Conservation (phyloP, 2,329 filamentous ascomycete genomes). For the Stemphylium vesicarium region DNA sequence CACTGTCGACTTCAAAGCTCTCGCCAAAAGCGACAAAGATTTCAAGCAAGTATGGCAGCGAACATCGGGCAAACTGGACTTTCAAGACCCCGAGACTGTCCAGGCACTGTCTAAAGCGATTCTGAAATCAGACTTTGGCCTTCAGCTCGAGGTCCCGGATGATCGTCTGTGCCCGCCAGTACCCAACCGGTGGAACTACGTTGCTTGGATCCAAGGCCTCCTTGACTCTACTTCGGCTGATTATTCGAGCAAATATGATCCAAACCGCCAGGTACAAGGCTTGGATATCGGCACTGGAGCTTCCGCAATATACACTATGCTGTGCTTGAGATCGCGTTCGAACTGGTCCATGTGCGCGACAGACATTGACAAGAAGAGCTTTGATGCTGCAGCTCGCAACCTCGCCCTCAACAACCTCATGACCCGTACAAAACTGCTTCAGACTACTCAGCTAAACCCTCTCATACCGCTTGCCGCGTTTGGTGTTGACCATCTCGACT, state of each 20-base stretch:
- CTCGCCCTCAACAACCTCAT: constrained; percentile 69
- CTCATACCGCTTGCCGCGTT: constrained; percentile 70
- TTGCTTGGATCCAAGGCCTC: constrained; percentile 84
- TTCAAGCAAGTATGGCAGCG: constrained; percentile 61
- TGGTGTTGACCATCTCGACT: constrained; percentile 67
- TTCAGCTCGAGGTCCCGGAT: constrained; percentile 72
- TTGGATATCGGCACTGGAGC: constrained; percentile 91
- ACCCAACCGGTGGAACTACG: constrained; percentile 77
- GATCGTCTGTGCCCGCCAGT: constrained; percentile 89
- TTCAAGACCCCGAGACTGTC: constrained; percentile 76
- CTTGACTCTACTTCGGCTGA: constrained; percentile 70
- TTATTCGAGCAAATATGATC: constrained; percentile 54
- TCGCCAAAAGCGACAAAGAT: constrained; percentile 64
- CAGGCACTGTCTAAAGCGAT: constrained; percentile 80
- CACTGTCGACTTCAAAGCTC: constrained; percentile 65
- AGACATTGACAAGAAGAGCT: constrained; percentile 77
- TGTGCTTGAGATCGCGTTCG: constrained; percentile 72
- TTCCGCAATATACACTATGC: constrained; percentile 87
- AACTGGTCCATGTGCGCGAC: constrained; percentile 63
- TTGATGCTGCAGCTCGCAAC: constrained; percentile 71
- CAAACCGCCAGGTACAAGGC: constrained; percentile 66
- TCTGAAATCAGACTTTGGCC: constrained; percentile 74
- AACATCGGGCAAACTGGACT: constrained; percentile 71
- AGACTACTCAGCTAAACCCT: constrained; percentile 57
- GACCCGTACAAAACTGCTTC: constrained; percentile 68